Evolutionary conservation across 768 basidiomycete species (phyloP), one percentile per base, ranked within the genome.

Genomic region (Austroboletus eburneus): DNA sequence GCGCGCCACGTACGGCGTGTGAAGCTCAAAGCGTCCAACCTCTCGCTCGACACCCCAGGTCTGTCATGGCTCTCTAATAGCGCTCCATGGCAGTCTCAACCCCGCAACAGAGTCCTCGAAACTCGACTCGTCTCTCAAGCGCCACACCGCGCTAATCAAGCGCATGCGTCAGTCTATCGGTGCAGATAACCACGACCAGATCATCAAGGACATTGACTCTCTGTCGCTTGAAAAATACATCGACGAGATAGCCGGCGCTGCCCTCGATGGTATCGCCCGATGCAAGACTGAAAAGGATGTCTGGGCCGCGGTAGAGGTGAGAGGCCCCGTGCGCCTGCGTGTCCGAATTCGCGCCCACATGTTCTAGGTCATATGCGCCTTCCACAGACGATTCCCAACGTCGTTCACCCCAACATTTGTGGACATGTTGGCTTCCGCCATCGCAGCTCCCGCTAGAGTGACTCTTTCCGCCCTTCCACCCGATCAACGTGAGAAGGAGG

Each of bases 121-220:
- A 63, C 75, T 93, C 20, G 96, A 98, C 67, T 92, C 96, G 3
- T 97, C 96, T 36, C 69, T 99, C 48, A 98, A 91, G 70, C 85
- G 92, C 7, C 94, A 99, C 68, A 97, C 93, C 2, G 90, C 92
- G 6, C 78, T 98, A 52, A 93, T 96, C 54, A 98, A 95, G 67
- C 85, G 89, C 37, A 86, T 97, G 57, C 82, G 87, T 38, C 90
- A 87, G 61, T 89, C 91, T 16, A 75, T 98, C 58, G 87, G 85
- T 14, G 62, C 75, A 32, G 90, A 92, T 57, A 85, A 91, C 62
- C 79, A 76, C 39, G 91, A 93, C 57, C 85, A 90, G 58, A 83
- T 95, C 49, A 70, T 96, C 55, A 97, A 93, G 67, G 96, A 99
- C 58, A 83, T 96, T 53, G 86, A 93, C 51, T 77, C 86, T 0